Evolutionary conservation across 2,329 filamentous ascomycete species (phyloP), one percentile per base, ranked within the genome.

Genomic region (Stachybotrys echinatus): DNA sequence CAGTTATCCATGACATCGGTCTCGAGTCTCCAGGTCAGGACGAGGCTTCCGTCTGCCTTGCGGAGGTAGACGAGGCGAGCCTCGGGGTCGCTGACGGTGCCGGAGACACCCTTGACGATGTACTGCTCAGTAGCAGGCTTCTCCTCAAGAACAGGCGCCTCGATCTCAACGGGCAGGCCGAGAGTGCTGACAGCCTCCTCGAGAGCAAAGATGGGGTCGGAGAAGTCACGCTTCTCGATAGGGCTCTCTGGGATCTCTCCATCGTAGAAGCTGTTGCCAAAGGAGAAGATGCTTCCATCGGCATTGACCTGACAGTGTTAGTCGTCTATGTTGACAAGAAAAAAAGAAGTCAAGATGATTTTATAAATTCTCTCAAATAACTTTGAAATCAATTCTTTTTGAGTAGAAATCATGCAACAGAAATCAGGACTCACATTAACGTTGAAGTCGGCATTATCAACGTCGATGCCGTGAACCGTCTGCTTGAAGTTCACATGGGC

Each of bases 391-490:
- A n/a, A n/a, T n/a, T n/a, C n/a, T n/a, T n/a, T n/a, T n/a, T n/a
- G n/a, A n/a, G n/a, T n/a, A n/a, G n/a, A n/a, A n/a, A n/a, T n/a
- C n/a, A n/a, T n/a, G n/a, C n/a, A n/a, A n/a, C n/a, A n/a, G n/a
- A n/a, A n/a, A n/a, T n/a, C n/a, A n/a, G n/a, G n/a, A 68, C 76
- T 66, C 56, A 82, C 77, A 54, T 83, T 83, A 45, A 83, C 76
- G 47, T 82, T 81, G 57, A 82, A 80, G 58, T 81, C 77, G 1
- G 75, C 77, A 56, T 83, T 83, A 56, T 83, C 80, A 51, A 84
- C 74, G 52, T 83, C 80, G 20, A 83, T 61, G 2, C 75, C 80
- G 48, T 82, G 76, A 7, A 70, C 66, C 0, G 79, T 83, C 65
- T 84, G 81, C 64, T 77, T 79, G 59, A 83, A 80, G 61, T 81